These are phyloP conservation scores for Lumnitzera racemosa DNA, from an alignment of 345 rosid species.

Conservation along the genomic window DNA sequence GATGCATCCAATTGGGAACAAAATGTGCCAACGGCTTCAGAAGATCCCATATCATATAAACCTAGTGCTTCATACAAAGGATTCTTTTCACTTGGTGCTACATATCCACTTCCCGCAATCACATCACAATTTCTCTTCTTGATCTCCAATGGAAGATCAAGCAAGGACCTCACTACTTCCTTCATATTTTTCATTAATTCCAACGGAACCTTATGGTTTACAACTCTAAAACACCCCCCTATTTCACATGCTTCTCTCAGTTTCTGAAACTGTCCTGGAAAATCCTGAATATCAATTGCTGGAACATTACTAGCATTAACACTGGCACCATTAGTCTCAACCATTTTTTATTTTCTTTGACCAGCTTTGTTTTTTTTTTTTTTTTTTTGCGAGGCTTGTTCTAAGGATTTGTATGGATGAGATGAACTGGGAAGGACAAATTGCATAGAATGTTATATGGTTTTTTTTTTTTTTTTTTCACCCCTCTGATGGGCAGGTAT, in stretches of 20 bases:
- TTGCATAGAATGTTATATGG: too few relatives aligned
- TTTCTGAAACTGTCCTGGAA: constrained; percentile 25
- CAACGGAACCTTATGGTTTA: constrained; percentile 48
- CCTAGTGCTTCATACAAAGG: constrained; percentile 86
- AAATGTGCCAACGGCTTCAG: constrained; percentile 49
- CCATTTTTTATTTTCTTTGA: too few relatives aligned
- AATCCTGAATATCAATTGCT: constrained; percentile 39
- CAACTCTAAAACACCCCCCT: constrained; percentile 77
- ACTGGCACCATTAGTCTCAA: too few relatives aligned
- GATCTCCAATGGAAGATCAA: constrained; percentile 59
- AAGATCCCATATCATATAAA: constrained; percentile 57
- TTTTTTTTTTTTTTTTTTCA: too few relatives aligned
- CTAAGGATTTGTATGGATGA: too few relatives aligned
- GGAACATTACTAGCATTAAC: constrained; percentile 18
- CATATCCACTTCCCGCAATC: constrained; percentile 68
- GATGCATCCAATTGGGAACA: constrained; percentile 66
- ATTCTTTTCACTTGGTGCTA: constrained; percentile 39
- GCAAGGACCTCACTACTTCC: constrained; percentile 45
- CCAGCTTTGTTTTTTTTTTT: too few relatives aligned
- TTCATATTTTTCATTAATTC: constrained; percentile 60
- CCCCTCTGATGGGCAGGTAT: too few relatives aligned
- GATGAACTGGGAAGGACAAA: too few relatives aligned
- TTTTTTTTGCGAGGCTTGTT: too few relatives aligned
- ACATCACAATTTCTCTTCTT: constrained; percentile 52
- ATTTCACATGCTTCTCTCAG: constrained; percentile 57